A percentile compares a stretch with the other conserved stretches of the same genome.
phyloP scores from a whole-genome alignment of 1,284 basidiomycete genomes.

The Cryptococcus sp. region DNA sequence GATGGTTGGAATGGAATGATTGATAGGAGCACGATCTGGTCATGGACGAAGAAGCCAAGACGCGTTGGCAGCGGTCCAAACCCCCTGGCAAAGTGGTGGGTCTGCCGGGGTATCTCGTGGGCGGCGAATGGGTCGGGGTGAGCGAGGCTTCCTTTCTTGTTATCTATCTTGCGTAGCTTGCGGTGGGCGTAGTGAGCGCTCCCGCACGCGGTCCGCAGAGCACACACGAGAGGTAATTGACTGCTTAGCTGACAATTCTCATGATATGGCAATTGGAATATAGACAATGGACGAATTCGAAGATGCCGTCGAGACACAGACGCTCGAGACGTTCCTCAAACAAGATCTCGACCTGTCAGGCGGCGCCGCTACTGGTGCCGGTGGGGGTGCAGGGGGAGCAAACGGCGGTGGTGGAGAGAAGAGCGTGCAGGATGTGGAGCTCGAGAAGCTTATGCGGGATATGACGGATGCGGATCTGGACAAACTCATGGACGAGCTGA shows the following conservation, averaged over 20 bases:
- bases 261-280: neutral
- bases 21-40: conserved; percentile 43
- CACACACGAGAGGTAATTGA: neutral
- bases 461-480: conserved; percentile 48
- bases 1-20: neutral
- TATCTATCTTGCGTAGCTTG: neutral
- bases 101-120: conserved; percentile 50
- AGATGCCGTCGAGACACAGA: conserved; percentile 46
- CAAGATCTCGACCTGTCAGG: conserved; percentile 41
- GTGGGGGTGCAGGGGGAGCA: conserved; percentile 12
- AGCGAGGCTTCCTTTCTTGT: conserved; percentile 19
- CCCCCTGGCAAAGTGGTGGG: conserved; percentile 45
- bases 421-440: conserved; percentile 45
- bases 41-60: conserved; percentile 49
- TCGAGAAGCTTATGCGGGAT: conserved; percentile 48
- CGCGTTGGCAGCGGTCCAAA: conserved; percentile 50
- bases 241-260: neutral
- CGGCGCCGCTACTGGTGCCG: neutral
- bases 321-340: conserved; percentile 42
- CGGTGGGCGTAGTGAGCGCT: neutral
- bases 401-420: neutral
- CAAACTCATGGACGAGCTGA: conserved; percentile 42
- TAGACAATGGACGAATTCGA: conserved; percentile 54
- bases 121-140: conserved; percentile 52
- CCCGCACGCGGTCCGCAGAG: neutral